Evolutionary conservation across 2,329 filamentous ascomycete species (phyloP), one percentile per base, ranked within the genome.

Genomic region (Mariannaea sp.): DNA sequence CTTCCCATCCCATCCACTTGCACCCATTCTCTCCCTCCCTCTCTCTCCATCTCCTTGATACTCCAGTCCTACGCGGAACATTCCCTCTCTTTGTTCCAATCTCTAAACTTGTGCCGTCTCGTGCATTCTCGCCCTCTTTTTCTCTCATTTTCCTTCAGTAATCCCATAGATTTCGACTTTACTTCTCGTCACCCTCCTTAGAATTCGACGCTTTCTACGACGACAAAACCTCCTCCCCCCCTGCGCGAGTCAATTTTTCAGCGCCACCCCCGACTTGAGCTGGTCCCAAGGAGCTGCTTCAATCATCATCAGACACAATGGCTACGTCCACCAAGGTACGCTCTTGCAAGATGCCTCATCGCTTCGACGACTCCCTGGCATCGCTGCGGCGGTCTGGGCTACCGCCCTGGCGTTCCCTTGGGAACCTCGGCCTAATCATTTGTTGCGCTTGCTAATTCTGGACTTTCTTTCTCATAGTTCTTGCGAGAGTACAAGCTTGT

Each of bases 401-500:
- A 10, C 13, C 16, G 13, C n/a, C 26, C 24, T 44, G 7, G 12
- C 27, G 19, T 20, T 42, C 24, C 10, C 14, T 38, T 55, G 13
- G n/a, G n/a, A 12, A 6, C 29, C 22, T 17, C 13, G 22, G 14
- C 6, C 10, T 12, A 40, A 26, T 42, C 24, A 7, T 29, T n/a
- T 36, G 30, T 53, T 50, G 29, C 17, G 29, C 24, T 55, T 55
- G 53, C 66, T 68, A 57, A 61, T 52, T 24, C 39, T 13, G 43
- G 36, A 14, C 33, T 8, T 8, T 8, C 4, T 41, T 29, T 26
- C 29, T 32, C 54, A 44, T 69, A 93, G 88, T 93, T 92, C 72
- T 79, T 93, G 73, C 82, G 90, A 84, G 90, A 94, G 79, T 96
- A 96, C 77, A 96, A 96, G 79, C 78, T 96, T 77, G 94, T 99